phyloP scores from a whole-genome alignment of 2,329 filamentous ascomycete species.

The Colletotrichum lentis region DNA sequence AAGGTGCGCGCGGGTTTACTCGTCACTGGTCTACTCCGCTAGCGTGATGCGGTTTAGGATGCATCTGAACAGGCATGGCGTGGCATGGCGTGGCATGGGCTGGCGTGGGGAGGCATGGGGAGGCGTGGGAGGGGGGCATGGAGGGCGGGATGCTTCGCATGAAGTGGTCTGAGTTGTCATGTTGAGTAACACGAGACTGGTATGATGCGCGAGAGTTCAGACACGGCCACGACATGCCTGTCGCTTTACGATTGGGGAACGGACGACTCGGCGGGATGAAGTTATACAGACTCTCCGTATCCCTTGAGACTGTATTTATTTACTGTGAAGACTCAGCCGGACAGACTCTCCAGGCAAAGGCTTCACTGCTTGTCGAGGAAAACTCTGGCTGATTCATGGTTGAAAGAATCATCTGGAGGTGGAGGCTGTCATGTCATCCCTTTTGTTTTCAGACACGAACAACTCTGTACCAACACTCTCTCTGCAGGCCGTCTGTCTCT shows the following conservation, averaged over 20 bases:
- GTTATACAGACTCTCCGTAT: not conserved
- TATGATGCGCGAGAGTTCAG: not conserved
- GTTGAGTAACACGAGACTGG: too few species aligned
- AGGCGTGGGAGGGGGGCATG: not conserved
- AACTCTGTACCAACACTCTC: not conserved
- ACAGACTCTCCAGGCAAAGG: too few species aligned
- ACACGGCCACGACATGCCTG: slow-evolving; percentile 2
- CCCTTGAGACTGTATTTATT: too few species aligned
- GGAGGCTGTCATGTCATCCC: too few species aligned
- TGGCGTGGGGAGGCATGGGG: not conserved
- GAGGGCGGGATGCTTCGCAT: not conserved
- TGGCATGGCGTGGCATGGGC: not conserved
- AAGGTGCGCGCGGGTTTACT: slow-evolving; percentile 8
- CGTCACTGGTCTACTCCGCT: not conserved
- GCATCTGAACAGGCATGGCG: slow-evolving; percentile 10
- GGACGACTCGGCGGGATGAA: slow-evolving; percentile 6
- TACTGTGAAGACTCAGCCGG: too few species aligned
- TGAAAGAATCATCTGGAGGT: too few species aligned
- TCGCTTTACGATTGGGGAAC: not conserved
- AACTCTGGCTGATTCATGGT: too few species aligned
- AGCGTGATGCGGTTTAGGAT: slow-evolving; percentile 8
- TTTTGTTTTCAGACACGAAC: too few species aligned
- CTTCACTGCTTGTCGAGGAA: too few species aligned
- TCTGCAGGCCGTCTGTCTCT: not conserved
- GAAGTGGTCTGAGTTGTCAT: not conserved